phyloP scores from a whole-genome alignment of 352 stramenopile genomes.

The Pythium myriotylum region DNA sequence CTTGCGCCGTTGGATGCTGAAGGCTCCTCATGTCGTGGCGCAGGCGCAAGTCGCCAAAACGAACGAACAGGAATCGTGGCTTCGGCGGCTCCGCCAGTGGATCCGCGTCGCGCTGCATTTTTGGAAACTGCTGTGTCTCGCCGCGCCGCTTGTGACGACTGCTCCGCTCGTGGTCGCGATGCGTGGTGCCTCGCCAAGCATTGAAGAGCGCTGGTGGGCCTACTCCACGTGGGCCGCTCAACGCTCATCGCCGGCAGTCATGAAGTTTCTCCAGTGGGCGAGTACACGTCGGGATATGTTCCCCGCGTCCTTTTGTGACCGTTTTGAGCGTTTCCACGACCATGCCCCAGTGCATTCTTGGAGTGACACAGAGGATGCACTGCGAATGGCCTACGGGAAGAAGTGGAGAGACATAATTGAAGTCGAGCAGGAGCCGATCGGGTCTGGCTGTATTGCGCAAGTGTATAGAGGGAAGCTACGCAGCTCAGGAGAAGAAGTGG shows the following conservation, averaged over 20 bases:
- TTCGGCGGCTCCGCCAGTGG: constrained; percentile 43
- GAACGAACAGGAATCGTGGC: constrained; percentile 11
- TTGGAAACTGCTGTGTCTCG: constrained; percentile 56
- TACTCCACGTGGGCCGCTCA: constrained; percentile 64
- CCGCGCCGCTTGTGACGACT: constrained; percentile 45
- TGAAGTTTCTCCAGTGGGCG: constrained; percentile 97
- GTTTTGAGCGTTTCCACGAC: constrained; percentile 91
- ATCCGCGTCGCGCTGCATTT: constrained; percentile 58
- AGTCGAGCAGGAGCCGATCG: constrained; percentile 69
- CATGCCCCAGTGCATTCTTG: constrained; percentile 85
- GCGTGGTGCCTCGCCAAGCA: constrained; percentile 26
- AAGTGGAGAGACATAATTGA: constrained; percentile 71
- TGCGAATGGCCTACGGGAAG: constrained; percentile 85
- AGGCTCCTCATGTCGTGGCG: background rate
- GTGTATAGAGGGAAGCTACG: constrained; percentile 89
- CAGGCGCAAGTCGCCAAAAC: background rate
- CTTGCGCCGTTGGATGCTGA: background rate
- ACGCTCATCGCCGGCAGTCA: constrained; percentile 86
- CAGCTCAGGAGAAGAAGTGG: constrained; percentile 69
- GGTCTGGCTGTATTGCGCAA: constrained; percentile 94
- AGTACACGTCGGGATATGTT: constrained; percentile 95
- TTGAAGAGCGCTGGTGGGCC: constrained; percentile 69
- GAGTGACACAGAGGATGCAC: constrained; percentile 78
- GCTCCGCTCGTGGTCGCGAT: constrained; percentile 47
- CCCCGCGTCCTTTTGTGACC: constrained; percentile 87